Percentiles rank a stretch among this genome's conserved stretches.
Conservation (phyloP, 257 asterid genomes). For the Solanum gandarillasii region DNA sequence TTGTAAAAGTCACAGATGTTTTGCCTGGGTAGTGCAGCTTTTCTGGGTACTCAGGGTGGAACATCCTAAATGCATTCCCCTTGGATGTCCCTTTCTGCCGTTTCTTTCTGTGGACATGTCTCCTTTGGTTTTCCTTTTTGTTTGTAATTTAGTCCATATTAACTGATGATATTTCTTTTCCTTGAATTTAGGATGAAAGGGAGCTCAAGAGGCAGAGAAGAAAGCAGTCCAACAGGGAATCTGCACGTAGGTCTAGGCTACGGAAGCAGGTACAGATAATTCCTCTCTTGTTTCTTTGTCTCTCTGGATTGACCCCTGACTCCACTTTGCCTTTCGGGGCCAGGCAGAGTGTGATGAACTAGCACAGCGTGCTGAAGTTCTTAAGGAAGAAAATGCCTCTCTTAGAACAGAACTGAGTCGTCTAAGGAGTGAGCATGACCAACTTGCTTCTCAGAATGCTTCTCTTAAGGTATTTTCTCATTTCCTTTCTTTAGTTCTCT, state of each 20-base stretch:
- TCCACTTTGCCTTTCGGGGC: conserved; percentile 8
- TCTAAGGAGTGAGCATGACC: conserved; percentile 61
- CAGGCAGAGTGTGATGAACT: conserved; percentile 98
- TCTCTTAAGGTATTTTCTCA: conserved; percentile 65
- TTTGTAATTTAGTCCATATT: not conserved
- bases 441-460: conserved; percentile 66
- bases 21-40: not conserved
- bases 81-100: not conserved
- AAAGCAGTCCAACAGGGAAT: conserved; percentile 83
- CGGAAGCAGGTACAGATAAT: conserved; percentile 59
- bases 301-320: not conserved
- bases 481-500: not conserved
- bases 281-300: not conserved
- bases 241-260: conserved; percentile 79
- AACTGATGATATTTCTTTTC: conserved; percentile 3
- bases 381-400: conserved; percentile 72
- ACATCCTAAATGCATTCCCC: not conserved
- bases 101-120: not conserved
- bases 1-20: not conserved
- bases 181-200: conserved; percentile 61
- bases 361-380: conserved; percentile 70
- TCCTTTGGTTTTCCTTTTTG: not conserved
- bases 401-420: conserved; percentile 78
- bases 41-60: not conserved
- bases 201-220: conserved; percentile 78